These are phyloP conservation scores for Zelonia costaricensis DNA, from an alignment of 208 protist genomes.

Conservation along the genomic window DNA sequence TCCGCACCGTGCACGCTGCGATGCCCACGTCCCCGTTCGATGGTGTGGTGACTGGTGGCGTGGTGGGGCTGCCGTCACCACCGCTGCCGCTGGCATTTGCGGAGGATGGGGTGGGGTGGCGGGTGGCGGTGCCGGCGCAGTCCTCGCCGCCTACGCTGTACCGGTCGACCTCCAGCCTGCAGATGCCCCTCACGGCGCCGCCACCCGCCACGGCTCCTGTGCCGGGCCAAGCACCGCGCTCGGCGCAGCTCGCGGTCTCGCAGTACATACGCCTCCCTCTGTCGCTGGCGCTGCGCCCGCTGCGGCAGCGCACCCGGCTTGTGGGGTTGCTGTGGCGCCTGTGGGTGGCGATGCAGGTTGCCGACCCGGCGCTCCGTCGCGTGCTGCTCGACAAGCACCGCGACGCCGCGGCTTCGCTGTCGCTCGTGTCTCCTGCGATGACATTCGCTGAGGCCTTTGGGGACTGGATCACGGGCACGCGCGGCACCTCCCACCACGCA, in stretches of 20 bases:
- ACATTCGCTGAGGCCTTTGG: conserved; percentile 29
- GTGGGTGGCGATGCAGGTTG: conserved; percentile 34
- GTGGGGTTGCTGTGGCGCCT: conserved; percentile 69
- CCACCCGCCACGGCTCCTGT: no score
- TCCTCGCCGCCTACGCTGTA: no score
- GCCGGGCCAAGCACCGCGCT: background rate
- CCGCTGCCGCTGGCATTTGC: no score
- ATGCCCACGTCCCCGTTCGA: no score
- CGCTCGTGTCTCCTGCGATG: conserved; percentile 11
- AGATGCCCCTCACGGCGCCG: background rate
- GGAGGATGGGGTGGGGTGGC: no score
- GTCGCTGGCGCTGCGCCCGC: conserved; percentile 44
- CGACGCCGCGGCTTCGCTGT: conserved; percentile 16
- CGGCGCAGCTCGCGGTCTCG: background rate
- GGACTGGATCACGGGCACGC: conserved; percentile 12
- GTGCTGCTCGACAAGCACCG: conserved; percentile 18
- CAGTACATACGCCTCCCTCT: conserved; percentile 29
- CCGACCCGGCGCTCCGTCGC: conserved; percentile 20
- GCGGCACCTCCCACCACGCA: background rate
- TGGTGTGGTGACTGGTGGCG: no score
- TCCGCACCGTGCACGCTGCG: no score
- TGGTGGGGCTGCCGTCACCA: no score
- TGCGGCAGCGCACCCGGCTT: conserved; percentile 59
- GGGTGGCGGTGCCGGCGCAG: no score
- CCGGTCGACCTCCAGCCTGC: background rate